Percentiles rank a stretch among this genome's conserved stretches.
Conservation (phyloP, 495 filamentous ascomycete species). For the Podospora pseudoanserina region DNA sequence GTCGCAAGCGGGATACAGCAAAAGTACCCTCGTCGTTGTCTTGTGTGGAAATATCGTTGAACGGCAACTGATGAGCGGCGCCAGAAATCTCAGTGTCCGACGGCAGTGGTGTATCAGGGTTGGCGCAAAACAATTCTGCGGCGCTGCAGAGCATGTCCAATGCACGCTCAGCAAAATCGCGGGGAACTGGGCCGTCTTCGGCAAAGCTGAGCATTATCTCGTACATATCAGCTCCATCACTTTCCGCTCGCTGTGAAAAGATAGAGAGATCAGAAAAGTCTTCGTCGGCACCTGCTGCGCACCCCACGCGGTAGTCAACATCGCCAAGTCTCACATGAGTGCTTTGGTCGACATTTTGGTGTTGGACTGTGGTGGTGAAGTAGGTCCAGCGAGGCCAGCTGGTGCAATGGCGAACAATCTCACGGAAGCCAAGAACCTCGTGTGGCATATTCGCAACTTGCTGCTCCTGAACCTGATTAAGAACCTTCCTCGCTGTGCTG, state of each 20-base stretch:
- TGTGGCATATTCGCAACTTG: slow-evolving; percentile 47
- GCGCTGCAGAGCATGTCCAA: slow-evolving; percentile 22
- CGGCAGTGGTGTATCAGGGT: slow-evolving; percentile 11
- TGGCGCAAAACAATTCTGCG: slow-evolving; percentile 16
- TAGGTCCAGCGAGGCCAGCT: slow-evolving; percentile 48
- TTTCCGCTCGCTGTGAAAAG: slow-evolving; percentile 14
- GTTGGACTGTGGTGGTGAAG: slow-evolving; percentile 29
- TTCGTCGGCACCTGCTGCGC: slow-evolving; percentile 17
- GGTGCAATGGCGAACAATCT: slow-evolving; percentile 58
- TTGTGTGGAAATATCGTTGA: neutral
- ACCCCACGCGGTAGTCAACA: slow-evolving; percentile 20
- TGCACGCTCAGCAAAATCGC: slow-evolving; percentile 19
- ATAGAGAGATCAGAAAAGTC: slow-evolving; percentile 25
- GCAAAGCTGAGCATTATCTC: slow-evolving; percentile 23
- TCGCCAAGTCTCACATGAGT: slow-evolving; percentile 12
- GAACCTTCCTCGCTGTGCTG: slow-evolving; percentile 38
- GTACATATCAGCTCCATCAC: slow-evolving; percentile 13
- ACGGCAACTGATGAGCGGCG: slow-evolving; percentile 7
- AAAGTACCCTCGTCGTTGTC: neutral
- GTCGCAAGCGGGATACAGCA: neutral
- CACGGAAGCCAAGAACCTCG: slow-evolving; percentile 52
- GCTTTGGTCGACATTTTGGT: slow-evolving; percentile 29
- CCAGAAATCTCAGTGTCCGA: slow-evolving; percentile 3
- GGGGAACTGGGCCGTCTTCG: slow-evolving; percentile 19
- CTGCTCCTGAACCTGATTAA: slow-evolving; percentile 55